Evolutionary conservation across 345 rosid genomes (phyloP).

Genomic region (Gossypium raimondii): DNA sequence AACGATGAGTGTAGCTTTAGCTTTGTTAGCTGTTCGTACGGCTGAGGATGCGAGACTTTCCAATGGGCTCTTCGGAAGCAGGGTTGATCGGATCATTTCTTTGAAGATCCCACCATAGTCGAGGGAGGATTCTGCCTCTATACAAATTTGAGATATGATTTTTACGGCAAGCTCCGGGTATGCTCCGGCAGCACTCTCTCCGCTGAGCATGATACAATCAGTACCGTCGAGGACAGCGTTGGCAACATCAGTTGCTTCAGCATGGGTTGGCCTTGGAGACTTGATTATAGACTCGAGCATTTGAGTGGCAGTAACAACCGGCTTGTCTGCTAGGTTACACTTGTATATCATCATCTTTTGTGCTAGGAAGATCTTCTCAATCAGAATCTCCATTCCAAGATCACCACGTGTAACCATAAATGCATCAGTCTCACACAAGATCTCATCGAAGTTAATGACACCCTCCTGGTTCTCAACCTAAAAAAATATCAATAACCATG

Average conservation of each 20-base stretch:
- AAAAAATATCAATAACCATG: constrained; percentile 12
- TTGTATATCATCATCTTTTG: constrained; percentile 97
- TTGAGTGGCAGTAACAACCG: constrained; percentile 89
- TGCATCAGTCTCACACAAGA: constrained; percentile 78
- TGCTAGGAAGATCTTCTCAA: constrained; percentile 89
- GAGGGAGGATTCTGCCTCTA: constrained; percentile 81
- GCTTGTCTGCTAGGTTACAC: constrained; percentile 85
- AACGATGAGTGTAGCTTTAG: constrained; percentile 79
- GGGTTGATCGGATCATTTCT: constrained; percentile 81
- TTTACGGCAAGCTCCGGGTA: constrained; percentile 87
- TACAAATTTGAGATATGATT: constrained; percentile 74
- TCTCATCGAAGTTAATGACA: constrained; percentile 81
- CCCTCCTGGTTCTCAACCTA: constrained; percentile 94
- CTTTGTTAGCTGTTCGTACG: constrained; percentile 80
- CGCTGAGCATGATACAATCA: constrained; percentile 89
- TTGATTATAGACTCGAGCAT: constrained; percentile 95
- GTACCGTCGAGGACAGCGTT: constrained; percentile 92
- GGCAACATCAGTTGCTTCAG: constrained; percentile 93
- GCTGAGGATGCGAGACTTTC: constrained; percentile 96
- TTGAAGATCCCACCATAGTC: constrained; percentile 71
- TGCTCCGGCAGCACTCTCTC: constrained; percentile 90
- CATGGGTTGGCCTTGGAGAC: constrained; percentile 89
- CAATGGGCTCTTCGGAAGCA: constrained; percentile 86
- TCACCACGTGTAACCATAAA: constrained; percentile 97
- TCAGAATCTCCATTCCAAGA: constrained; percentile 92